Base-by-base conservation (phyloP, 2,329 filamentous ascomycete genomes). In the Tolypocladium tropicale region DNA sequence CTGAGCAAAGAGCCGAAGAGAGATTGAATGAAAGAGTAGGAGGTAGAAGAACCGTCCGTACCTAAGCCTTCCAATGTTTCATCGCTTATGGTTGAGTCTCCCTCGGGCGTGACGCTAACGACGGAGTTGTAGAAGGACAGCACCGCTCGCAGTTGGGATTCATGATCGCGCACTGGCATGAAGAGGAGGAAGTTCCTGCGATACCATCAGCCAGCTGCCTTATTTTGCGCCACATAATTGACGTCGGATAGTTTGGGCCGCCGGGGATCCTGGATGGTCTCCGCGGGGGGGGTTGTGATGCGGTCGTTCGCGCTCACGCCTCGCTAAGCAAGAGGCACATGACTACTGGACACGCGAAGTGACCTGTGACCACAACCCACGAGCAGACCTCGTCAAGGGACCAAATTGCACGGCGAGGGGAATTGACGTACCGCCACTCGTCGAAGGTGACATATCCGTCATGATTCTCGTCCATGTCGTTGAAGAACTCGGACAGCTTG, bases 1-100 rank as follows among this genome's bases (percentile, higher is more conserved):
- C 83, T 81, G 67, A 89, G 76, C 67, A 93, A 79, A 69, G 86
- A 86, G 75, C 88, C 88, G 78, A 92, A 89, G 66, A 91, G 78
- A 75, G 81, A 78, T 72, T 83, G 79, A 72, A 86, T 76, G 82
- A 91, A 81, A 75, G 83, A 66, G 59, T 56, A 58, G 61, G 67
- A 70, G 65, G 67, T 66, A 63, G 68, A 68, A 60, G 58, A 85
- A 73, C 75, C 76, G 71, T 79, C 80, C 83, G 81, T 96, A 96
- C 93, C 93, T 92, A 95, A 79, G 76, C 92, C 89, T 80, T 95
- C 84, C 68, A 96, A 82, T 69, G 86, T 88, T 70, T 96, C 90
- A 76, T 95, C 92, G 76, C 86, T 90, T 66, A 97, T 86, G 66
- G 89, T 81, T 63, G 94, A 94, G 76, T 97, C 94, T 71, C 94